These are phyloP conservation scores for Rhizophagus sp. DNA, from an alignment of 192 early-diverging fungal genomes.

Conservation along the genomic window DNA sequence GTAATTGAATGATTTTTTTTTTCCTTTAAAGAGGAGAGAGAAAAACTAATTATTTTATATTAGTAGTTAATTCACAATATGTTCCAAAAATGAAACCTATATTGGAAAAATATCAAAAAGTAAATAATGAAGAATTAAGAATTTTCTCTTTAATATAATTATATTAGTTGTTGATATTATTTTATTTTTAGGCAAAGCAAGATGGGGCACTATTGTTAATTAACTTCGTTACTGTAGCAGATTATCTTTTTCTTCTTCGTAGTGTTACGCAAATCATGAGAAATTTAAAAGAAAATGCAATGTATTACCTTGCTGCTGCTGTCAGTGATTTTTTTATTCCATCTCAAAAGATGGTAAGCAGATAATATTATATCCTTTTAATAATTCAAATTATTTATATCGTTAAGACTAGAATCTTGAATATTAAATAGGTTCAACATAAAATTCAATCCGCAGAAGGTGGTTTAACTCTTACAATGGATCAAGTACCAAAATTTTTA, in stretches of 20 bases:
- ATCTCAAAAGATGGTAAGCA: slow-evolving; percentile 75
- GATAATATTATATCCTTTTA: background rate
- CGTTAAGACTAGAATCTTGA: background rate
- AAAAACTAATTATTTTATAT: background rate
- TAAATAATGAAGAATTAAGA: slow-evolving; percentile 24
- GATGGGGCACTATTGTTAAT: slow-evolving; percentile 72
- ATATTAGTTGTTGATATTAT: background rate
- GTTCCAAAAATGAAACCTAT: slow-evolving; percentile 64
- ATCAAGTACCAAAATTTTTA: slow-evolving; percentile 97
- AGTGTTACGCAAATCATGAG: slow-evolving; percentile 70
- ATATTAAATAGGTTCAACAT: slow-evolving; percentile 68
- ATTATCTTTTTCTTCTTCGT: slow-evolving; percentile 91
- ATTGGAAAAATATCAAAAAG: slow-evolving; percentile 65
- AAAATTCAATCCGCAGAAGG: slow-evolving; percentile 96
- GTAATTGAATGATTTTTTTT: slow-evolving; percentile 36
- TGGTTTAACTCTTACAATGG: slow-evolving; percentile 81
- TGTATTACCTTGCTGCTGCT: slow-evolving; percentile 98
- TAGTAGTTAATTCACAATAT: slow-evolving; percentile 68
- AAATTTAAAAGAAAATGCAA: slow-evolving; percentile 63
- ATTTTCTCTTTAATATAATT: background rate
- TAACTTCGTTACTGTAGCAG: slow-evolving; percentile 85
- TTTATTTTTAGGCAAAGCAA: slow-evolving; percentile 52
- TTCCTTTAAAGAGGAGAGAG: too few species aligned
- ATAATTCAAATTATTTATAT: background rate
- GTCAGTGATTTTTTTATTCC: slow-evolving; percentile 99